Conservation (phyloP, 805 yeast genomes). For the Yarrowia osloensis region DNA sequence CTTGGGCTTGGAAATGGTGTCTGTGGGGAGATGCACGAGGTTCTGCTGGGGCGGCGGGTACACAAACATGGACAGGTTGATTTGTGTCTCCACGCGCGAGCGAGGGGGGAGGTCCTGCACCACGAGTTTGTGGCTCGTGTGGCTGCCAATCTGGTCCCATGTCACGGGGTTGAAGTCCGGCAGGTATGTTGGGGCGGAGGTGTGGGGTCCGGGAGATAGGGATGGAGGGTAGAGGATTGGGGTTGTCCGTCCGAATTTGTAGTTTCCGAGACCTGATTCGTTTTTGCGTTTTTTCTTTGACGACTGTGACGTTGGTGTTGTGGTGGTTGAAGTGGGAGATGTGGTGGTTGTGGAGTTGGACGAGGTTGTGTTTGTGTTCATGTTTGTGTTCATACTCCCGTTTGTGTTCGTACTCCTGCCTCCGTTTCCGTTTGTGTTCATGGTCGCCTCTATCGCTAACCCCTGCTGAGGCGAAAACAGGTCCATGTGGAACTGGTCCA, state of each 20-base stretch:
- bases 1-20: constrained; percentile 84
- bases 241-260: constrained; percentile 22
- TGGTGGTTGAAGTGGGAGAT: too few species aligned
- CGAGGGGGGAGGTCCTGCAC: constrained; percentile 63
- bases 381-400: too few species aligned
- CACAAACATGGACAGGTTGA: constrained; percentile 68
- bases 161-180: constrained; percentile 13
- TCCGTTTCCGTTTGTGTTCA: neutral
- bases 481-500: constrained; percentile 28
- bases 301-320: neutral
- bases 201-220: neutral
- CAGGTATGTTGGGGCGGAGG: neutral
- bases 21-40: constrained; percentile 78
- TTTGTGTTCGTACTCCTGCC: too few species aligned
- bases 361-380: too few species aligned
- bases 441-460: neutral
- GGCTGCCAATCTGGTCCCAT: constrained; percentile 12
- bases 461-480: constrained; percentile 23
- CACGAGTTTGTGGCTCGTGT: constrained; percentile 30
- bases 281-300: constrained; percentile 4
- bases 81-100: constrained; percentile 95
- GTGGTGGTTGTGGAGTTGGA: too few species aligned
- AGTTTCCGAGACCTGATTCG: neutral
- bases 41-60: constrained; percentile 77
- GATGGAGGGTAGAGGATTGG: constrained; percentile 14